Evolutionary conservation across 768 basidiomycete genomes (phyloP).

Genomic region (Mycena amicta): DNA sequence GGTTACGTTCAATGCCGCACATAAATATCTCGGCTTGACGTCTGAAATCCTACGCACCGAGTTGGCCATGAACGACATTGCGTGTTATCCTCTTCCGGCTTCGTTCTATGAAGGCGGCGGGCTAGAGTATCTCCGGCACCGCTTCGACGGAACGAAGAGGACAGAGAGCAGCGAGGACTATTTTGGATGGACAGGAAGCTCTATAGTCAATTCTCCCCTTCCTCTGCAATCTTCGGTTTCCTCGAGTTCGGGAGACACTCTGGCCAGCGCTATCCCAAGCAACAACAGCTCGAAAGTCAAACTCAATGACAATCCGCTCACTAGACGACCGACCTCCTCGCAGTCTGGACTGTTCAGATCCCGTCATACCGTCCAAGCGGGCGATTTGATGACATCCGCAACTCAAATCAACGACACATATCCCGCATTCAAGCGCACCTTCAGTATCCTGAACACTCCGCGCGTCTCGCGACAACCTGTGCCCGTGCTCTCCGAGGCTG

Average conservation of each 20-base stretch:
- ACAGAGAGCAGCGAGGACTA: constrained; percentile 62
- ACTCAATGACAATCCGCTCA: constrained; percentile 22
- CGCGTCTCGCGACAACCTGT: constrained; percentile 36
- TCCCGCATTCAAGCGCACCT: constrained; percentile 48
- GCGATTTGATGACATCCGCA: constrained; percentile 70
- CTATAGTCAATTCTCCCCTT: constrained; percentile 29
- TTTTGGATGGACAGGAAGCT: constrained; percentile 42
- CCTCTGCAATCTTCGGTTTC: constrained; percentile 27
- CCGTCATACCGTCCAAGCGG: constrained; percentile 70
- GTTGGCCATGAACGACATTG: constrained; percentile 95
- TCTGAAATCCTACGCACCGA: constrained; percentile 95
- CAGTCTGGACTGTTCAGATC: constrained; percentile 31
- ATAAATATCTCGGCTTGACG: constrained; percentile 93
- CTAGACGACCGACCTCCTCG: constrained; percentile 21
- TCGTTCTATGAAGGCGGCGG: constrained; percentile 94
- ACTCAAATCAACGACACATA: constrained; percentile 49
- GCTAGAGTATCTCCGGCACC: constrained; percentile 83
- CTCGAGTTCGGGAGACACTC: constrained; percentile 29
- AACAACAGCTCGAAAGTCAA: constrained; percentile 23
- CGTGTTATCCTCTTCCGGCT: constrained; percentile 89
- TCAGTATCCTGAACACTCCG: constrained; percentile 55
- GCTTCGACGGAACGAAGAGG: constrained; percentile 70
- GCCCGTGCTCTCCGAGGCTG: constrained; percentile 31
- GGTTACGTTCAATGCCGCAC: constrained; percentile 97
- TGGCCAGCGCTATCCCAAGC: constrained; percentile 3